Base-by-base conservation (phyloP, 257 asterid genomes). In the Lavandula angustifolia region DNA sequence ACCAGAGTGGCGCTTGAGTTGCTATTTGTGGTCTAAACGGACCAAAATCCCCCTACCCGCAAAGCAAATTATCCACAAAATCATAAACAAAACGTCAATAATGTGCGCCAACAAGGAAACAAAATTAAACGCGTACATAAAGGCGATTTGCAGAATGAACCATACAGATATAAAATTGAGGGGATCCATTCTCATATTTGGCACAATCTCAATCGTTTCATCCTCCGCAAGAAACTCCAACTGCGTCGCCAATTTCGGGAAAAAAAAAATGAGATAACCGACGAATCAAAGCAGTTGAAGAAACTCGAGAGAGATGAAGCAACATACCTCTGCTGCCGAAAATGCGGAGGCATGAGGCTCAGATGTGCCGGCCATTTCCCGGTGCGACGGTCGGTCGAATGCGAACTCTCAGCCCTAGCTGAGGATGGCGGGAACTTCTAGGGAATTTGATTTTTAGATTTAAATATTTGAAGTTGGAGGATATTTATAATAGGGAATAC, bases 181-280 rank as follows among this genome's bases (percentile, higher is more conserved):
- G 11, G 81, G 75, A 48, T 90, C 95, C 95, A 94, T 86, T 53
- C 86, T 80, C 90, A 80, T 52, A 75, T 87, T 90, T 22, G 99
- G 95, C 41, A 82, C 95, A 61, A 94, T 86, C 68, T 81, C 92
- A 63, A 90, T 41, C 74, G 66, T 58, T 73, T 90, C 99, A 78
- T 94, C 99, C 82, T 94, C 99, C 0, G 99, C 94, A 9, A 94
- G 84, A 84, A 94, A 94, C 85, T 94, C 96, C 84, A 94, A 37
- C 99, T 88, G 85, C 80, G 43, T 13, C 42, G 72, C 47, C 55
- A 32, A 64, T 49, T 57, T 47, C 7, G 7, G 38, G 38, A 34
- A 34, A 11, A 40, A 29, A 22, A 31, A 63, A 61, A 38, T 59
- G 64, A 22, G 16, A 51, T 38, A 72, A 48, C 50, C 27, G 46